phyloP scores from a whole-genome alignment of 2,329 filamentous ascomycete genomes.

The Penicillium sclerotiorum region DNA sequence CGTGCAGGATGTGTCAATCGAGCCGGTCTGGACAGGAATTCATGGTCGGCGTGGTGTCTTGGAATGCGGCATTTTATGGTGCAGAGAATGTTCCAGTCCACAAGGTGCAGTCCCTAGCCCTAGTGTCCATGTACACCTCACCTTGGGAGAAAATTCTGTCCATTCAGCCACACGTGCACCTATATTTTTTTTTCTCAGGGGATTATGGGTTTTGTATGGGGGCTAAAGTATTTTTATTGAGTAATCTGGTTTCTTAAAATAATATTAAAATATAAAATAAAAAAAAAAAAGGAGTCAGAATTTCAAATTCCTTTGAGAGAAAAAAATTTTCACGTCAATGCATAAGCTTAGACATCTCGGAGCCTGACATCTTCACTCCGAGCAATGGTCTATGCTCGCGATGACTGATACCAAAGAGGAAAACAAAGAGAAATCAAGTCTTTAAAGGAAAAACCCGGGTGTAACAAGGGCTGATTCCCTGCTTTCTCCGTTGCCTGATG shows the following conservation, averaged over 20 bases:
- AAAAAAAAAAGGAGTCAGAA: neutral
- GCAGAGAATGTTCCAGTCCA: slow-evolving; percentile 3
- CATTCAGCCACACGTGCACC: too few species aligned
- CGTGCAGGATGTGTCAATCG: slow-evolving; percentile 16
- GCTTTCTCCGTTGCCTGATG: slow-evolving; percentile 20
- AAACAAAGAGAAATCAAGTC: too few species aligned
- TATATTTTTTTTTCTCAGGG: too few species aligned
- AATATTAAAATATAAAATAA: too few species aligned
- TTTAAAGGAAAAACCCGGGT: slow-evolving; percentile 5
- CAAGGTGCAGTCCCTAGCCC: too few species aligned
- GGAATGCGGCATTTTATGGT: slow-evolving; percentile 6
- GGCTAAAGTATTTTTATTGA: too few species aligned
- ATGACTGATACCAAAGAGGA: slow-evolving; percentile 3
- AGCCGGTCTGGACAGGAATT: slow-evolving; percentile 3
- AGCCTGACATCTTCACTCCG: neutral
- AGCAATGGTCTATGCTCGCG: neutral
- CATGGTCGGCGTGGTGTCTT: slow-evolving; percentile 6
- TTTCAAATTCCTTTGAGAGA: neutral
- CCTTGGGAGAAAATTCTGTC: too few species aligned
- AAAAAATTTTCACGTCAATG: neutral
- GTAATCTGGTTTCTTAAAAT: too few species aligned
- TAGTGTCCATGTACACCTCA: too few species aligned
- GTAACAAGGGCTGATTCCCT: slow-evolving; percentile 1
- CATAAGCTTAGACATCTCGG: neutral
- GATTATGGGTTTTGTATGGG: too few species aligned